Evolutionary conservation across 371 early-diverging fungal genomes (phyloP), one percentile per base, ranked within the genome.

Genomic region (Choanephora cucurbitarum): DNA sequence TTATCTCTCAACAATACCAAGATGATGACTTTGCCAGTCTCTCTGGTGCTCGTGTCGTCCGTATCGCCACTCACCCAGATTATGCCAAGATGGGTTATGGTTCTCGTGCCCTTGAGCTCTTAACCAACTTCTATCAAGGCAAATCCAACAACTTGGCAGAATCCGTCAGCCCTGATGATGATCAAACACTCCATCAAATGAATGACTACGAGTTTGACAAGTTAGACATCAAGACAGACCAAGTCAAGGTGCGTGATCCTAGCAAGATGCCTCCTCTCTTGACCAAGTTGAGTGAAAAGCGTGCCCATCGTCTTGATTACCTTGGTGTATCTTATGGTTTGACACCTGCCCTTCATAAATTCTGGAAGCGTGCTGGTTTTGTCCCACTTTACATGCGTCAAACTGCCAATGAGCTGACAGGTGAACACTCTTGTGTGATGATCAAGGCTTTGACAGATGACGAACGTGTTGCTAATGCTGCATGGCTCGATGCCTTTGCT

Each of bases 81-180:
- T 98, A 96, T 67, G 82, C 89, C 46, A 85, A 91, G 61, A 99
- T 98, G 99, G 99, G 99, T 5, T 99, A 98, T 73, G 99, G 99
- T 1, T 75, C 86, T 18, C 82, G 92, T 17, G 93, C 97, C 7
- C 69, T 99, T 28, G 89, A 92, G 42, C 79, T 88, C 46, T 75
- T 99, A 32, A 84, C 86, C n/a, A 79, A 87, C 40, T 95, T 90
- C 72, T 97, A 94, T 75, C 82, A 86, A 67, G 94, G 95, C 31
- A 80, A 91, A 64, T 83, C 91, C 57, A 71, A 81, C 39, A 76
- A 80, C 48, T 67, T 97, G 47, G 72, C 72, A 34, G 96, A 96
- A 64, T 40, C 48, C 1, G 53, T 33, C 21, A 74, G 70, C n/a
- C 65, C 55, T 17, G 76, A 65, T 32, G 79, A 75, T 28, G 56